Evolutionary conservation across 75 land plant genomes (phyloP).

Genomic region (Picea glauca): DNA sequence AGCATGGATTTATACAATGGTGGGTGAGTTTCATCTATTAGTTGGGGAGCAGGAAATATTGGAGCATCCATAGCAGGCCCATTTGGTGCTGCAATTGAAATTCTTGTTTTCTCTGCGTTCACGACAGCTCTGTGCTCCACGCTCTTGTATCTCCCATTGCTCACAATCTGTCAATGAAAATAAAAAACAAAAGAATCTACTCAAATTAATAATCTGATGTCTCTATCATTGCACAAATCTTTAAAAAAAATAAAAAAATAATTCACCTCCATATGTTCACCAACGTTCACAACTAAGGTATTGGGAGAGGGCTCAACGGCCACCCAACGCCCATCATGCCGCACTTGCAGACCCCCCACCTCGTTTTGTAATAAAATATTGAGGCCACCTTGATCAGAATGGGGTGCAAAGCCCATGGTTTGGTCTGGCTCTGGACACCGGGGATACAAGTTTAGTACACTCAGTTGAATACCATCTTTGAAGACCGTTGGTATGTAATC

Average conservation of each 20-base stretch:
- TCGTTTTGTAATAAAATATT: slow-evolving; percentile 51
- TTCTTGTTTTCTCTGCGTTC: slow-evolving; percentile 33
- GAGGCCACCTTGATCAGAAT: slow-evolving; percentile 47
- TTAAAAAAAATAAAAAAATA: too few species aligned
- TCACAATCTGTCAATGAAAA: slow-evolving; percentile 38
- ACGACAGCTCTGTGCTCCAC: slow-evolving; percentile 65
- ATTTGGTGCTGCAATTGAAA: slow-evolving; percentile 48
- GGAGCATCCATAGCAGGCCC: slow-evolving; percentile 52
- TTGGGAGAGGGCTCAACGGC: slow-evolving; percentile 30
- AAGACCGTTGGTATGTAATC: slow-evolving; percentile 29
- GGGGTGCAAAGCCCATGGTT: slow-evolving; percentile 54
- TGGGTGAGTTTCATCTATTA: slow-evolving; percentile 9
- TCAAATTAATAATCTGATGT: too few species aligned
- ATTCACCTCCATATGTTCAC: too few species aligned
- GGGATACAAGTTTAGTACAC: slow-evolving; percentile 53
- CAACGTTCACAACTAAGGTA: too few species aligned
- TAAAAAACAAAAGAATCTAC: too few species aligned
- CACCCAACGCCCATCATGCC: slow-evolving; percentile 43
- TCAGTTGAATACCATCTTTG: slow-evolving; percentile 42
- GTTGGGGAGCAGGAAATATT: slow-evolving; percentile 20
- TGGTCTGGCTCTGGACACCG: slow-evolving; percentile 68
- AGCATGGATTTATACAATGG: slow-evolving; percentile 40
- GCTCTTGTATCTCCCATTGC: slow-evolving; percentile 81
- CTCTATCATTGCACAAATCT: too few species aligned
- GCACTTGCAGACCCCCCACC: slow-evolving; percentile 54